Evolutionary conservation across 2,329 filamentous ascomycete species (phyloP).

Genomic region (Venturia effusa): DNA sequence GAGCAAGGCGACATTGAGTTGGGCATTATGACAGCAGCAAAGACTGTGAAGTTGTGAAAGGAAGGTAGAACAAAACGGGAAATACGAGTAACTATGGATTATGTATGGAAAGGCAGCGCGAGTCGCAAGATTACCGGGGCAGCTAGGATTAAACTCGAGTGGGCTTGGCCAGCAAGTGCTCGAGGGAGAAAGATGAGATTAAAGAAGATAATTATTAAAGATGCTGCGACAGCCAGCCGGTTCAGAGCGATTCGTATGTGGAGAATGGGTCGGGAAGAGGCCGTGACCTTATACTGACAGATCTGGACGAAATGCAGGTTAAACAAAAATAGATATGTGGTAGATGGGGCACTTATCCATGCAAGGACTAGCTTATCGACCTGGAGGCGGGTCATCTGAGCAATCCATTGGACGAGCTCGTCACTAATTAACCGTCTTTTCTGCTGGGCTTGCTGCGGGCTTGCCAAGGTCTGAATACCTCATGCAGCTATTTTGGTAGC

Average conservation of each 20-base stretch:
- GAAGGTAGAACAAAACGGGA: not conserved
- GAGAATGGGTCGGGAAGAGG: not conserved
- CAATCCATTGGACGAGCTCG: not conserved
- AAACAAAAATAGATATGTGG: not conserved
- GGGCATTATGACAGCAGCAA: not conserved
- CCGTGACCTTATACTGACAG: conserved; percentile 8
- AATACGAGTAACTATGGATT: conserved; percentile 1
- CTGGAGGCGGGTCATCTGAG: not conserved
- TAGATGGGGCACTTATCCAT: not conserved
- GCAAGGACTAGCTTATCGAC: not conserved
- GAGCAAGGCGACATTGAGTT: conserved; percentile 14
- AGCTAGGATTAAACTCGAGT: conserved; percentile 9
- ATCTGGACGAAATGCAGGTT: conserved; percentile 7
- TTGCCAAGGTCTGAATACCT: not conserved
- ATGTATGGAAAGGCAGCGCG: conserved; percentile 7
- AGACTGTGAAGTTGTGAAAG: not conserved
- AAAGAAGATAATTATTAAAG: conserved; percentile 11
- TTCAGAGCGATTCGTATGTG: conserved; percentile 7
- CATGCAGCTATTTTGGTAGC: conserved; percentile 9
- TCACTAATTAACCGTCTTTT: conserved; percentile 5
- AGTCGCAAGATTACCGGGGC: conserved; percentile 10
- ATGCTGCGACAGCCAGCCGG: conserved; percentile 12
- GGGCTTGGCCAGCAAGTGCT: conserved; percentile 12
- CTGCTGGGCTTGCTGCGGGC: not conserved
- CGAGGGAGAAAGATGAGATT: not conserved